Evolutionary conservation across 2,329 filamentous ascomycete genomes (phyloP).

Genomic region (Didymella glomerata): DNA sequence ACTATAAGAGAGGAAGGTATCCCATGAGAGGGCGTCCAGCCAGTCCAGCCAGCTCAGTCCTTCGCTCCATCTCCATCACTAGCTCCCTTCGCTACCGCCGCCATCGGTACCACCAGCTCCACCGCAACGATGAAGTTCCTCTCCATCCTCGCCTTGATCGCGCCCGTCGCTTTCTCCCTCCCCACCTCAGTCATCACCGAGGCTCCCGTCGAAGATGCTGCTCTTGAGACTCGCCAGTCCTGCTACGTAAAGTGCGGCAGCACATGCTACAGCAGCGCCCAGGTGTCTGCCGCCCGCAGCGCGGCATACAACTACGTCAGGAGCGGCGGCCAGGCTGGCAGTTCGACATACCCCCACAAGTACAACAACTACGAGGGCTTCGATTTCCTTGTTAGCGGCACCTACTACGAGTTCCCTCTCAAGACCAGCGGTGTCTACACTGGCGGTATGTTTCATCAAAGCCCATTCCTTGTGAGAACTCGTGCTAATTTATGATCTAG

Average conservation of each 20-base stretch:
- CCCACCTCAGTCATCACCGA: conserved; percentile 27
- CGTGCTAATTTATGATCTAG: conserved; percentile 40
- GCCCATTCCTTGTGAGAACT: too few species aligned
- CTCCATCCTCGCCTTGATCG: conserved; percentile 29
- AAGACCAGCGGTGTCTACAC: conserved; percentile 61
- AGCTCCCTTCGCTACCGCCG: conserved; percentile 2
- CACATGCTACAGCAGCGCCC: conserved; percentile 60
- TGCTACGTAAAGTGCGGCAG: conserved; percentile 64
- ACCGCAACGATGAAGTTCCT: conserved; percentile 31
- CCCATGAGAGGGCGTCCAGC: not conserved
- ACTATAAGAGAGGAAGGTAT: conserved; percentile 10
- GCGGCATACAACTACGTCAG: conserved; percentile 62
- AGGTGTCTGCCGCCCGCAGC: conserved; percentile 60
- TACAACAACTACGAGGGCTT: conserved; percentile 72
- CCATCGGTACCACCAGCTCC: not conserved
- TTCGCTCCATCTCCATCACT: conserved; percentile 19
- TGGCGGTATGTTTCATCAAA: conserved; percentile 56
- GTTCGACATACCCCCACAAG: conserved; percentile 63
- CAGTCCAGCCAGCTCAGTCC: conserved; percentile 17
- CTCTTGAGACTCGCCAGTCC: conserved; percentile 49
- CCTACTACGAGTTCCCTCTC: conserved; percentile 72
- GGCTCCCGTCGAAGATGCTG: conserved; percentile 16
- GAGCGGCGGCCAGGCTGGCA: conserved; percentile 49
- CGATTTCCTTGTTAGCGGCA: conserved; percentile 63
- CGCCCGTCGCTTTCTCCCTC: conserved; percentile 29